phyloP scores from a whole-genome alignment of 2,329 filamentous ascomycete species.

The Pseudonectria buxi region DNA sequence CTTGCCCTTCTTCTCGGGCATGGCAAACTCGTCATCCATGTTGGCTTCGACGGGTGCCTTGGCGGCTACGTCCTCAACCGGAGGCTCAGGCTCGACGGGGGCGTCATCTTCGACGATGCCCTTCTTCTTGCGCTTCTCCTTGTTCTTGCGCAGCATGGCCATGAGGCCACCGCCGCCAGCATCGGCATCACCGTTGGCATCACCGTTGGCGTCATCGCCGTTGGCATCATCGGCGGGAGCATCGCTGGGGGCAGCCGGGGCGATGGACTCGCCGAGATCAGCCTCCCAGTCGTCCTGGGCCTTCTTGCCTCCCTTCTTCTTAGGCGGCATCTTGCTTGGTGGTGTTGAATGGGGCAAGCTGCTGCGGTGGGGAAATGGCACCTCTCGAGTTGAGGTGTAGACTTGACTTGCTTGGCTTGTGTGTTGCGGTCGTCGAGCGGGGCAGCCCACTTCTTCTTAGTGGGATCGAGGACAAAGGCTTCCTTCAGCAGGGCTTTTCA shows the following conservation, averaged over 20 bases:
- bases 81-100: conserved; percentile 41
- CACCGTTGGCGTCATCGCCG: conserved; percentile 40
- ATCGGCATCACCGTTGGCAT: conserved; percentile 45
- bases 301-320: conserved; percentile 85
- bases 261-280: conserved; percentile 73
- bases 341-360: conserved; percentile 10
- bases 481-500: conserved; percentile 10
- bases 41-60: conserved; percentile 77
- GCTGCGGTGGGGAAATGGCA: neutral
- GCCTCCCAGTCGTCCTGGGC: conserved; percentile 90
- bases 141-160: conserved; percentile 74
- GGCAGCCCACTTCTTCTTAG: conserved; percentile 15
- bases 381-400: neutral
- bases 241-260: conserved; percentile 48
- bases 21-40: conserved; percentile 78
- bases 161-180: conserved; percentile 62
- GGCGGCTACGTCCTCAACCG: conserved; percentile 53
- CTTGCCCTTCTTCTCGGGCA: conserved; percentile 70
- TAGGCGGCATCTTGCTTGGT: conserved; percentile 70
- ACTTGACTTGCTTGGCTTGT: no score
- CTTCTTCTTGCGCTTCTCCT: conserved; percentile 87
- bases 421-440: conserved; percentile 5
- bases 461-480: conserved; percentile 7
- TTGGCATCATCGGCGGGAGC: conserved; percentile 43
- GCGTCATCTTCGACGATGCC: conserved; percentile 58